Conservation (phyloP, 2,329 filamentous ascomycete species). For the Ascochyta pisi region DNA sequence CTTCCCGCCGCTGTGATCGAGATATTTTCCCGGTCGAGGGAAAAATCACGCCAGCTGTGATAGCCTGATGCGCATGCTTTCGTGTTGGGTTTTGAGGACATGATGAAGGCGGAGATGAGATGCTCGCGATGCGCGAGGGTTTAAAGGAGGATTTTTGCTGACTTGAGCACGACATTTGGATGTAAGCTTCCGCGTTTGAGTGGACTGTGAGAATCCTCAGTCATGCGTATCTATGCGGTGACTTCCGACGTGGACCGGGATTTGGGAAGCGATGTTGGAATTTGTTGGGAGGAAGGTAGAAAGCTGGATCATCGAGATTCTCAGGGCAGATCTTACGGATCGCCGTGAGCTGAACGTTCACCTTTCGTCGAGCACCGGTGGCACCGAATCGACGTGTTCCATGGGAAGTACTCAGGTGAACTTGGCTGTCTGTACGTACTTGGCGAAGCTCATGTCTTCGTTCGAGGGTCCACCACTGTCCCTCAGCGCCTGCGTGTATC, state of each 20-base stretch:
- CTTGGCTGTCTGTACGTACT: constrained; percentile 54
- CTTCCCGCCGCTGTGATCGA: constrained; percentile 25
- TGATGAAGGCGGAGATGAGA: not conserved
- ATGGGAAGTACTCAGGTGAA: constrained; percentile 34
- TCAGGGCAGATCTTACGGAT: not conserved
- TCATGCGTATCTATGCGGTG: constrained; percentile 10
- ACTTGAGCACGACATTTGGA: constrained; percentile 10
- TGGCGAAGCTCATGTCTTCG: constrained; percentile 60
- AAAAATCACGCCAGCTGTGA: constrained; percentile 1
- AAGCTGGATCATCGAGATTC: constrained; percentile 1
- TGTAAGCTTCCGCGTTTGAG: constrained; percentile 3
- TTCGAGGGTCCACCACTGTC: constrained; percentile 53
- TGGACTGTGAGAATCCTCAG: not conserved
- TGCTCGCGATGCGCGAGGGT: constrained; percentile 3
- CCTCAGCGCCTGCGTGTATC: constrained; percentile 78
- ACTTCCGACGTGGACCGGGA: constrained; percentile 20
- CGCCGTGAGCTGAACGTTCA: not conserved
- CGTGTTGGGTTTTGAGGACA: constrained; percentile 2
- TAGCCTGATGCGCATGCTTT: not conserved
- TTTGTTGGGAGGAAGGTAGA: constrained; percentile 3
- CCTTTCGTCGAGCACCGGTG: not conserved
- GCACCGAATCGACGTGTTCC: not conserved
- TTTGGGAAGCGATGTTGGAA: constrained; percentile 20
- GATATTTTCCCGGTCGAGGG: constrained; percentile 23
- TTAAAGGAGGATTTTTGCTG: not conserved